Conservation (phyloP, 768 basidiomycete genomes). For the Calocybe indica region DNA sequence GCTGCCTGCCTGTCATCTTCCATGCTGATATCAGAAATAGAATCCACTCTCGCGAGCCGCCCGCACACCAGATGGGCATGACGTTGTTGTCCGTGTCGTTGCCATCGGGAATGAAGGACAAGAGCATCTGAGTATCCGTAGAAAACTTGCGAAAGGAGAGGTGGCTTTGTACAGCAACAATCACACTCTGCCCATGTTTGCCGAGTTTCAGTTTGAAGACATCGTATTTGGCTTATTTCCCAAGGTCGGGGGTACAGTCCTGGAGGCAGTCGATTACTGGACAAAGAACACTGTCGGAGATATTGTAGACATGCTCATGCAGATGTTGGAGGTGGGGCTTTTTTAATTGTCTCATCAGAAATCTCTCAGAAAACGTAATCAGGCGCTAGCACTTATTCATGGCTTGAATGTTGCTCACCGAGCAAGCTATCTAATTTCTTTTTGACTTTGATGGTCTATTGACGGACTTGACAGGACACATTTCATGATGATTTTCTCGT, state of each 20-base stretch:
- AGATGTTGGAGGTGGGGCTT: constrained; percentile 17
- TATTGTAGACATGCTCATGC: constrained; percentile 18
- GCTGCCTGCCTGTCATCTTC: too few relatives aligned
- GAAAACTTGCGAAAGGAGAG: constrained; percentile 5
- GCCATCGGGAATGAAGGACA: constrained; percentile 2
- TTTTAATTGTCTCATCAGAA: background rate
- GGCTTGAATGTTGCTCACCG: constrained; percentile 16
- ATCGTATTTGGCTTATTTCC: constrained; percentile 18
- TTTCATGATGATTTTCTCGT: constrained; percentile 24
- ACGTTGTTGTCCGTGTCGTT: constrained; percentile 7
- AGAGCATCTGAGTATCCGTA: constrained; percentile 8
- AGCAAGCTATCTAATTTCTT: constrained; percentile 10
- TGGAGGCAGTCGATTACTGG: constrained; percentile 8
- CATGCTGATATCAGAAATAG: background rate
- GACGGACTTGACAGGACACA: constrained; percentile 15
- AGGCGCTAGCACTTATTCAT: constrained; percentile 19
- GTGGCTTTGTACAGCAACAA: constrained; percentile 4
- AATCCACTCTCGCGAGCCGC: constrained; percentile 5
- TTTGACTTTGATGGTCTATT: background rate
- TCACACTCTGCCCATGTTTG: constrained; percentile 14
- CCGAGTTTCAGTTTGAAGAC: constrained; percentile 13
- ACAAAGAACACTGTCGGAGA: constrained; percentile 18
- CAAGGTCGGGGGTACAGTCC: constrained; percentile 6
- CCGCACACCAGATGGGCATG: constrained; percentile 9
- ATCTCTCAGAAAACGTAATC: background rate